These are phyloP conservation scores for Rhododendron williamsianum DNA, from an alignment of 148 eudicot genomes.

Conservation along the genomic window DNA sequence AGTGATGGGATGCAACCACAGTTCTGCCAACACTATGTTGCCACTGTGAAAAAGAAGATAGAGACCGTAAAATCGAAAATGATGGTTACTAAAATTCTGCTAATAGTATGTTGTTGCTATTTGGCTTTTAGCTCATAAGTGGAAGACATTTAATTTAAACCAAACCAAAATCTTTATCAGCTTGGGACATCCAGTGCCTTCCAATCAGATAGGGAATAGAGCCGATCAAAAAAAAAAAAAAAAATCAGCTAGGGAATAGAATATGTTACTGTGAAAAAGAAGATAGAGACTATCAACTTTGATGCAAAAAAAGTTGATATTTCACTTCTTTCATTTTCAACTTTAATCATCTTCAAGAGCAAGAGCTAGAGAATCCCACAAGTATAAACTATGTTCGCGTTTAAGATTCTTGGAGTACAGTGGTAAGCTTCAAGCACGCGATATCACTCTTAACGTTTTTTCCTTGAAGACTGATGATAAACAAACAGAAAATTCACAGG, in stretches of 20 bases:
- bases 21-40: not conserved
- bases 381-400: not conserved
- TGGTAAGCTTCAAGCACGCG: not conserved
- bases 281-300: constrained; percentile 4
- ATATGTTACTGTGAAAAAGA: constrained; percentile 11
- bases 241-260: constrained; percentile 13
- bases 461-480: not conserved
- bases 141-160: not conserved
- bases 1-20: not conserved
- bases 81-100: not conserved
- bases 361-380: constrained; percentile 12
- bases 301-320: constrained; percentile 8
- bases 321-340: not conserved
- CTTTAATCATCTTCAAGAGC: constrained; percentile 5
- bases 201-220: not conserved
- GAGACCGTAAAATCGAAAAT: not conserved
- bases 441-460: not conserved
- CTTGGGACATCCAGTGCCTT: not conserved
- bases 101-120: not conserved
- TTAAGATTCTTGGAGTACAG: not conserved
- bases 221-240: not conserved
- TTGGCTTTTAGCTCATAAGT: not conserved
- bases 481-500: not conserved
- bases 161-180: not conserved
- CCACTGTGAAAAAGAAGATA: not conserved